Base-by-base conservation (phyloP, 345 rosid species). In the Theobroma cacao region DNA sequence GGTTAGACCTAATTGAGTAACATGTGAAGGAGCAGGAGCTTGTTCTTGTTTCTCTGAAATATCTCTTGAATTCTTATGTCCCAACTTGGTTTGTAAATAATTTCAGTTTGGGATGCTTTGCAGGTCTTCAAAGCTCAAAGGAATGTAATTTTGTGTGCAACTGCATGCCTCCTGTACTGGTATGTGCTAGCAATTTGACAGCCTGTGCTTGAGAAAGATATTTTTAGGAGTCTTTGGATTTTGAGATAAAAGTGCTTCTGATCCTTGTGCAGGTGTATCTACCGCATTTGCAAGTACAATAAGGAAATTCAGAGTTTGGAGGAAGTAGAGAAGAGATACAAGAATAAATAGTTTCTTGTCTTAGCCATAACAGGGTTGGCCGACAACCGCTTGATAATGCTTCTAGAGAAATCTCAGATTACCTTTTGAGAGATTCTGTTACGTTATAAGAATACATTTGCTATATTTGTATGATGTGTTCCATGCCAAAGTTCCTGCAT, bases 151-250 rank as follows among this genome's bases (percentile, higher is more conserved):
- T 81, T 95, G 7, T 92, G 99, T 78, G 88, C 83, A 55, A 80
- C 97, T 55, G 94, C 97, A 66, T 91, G 94, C 82, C 80, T 94
- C 65, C 94, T 95, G 53, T 95, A 95, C 80, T 95, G 99, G 99
- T 95, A 89, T 14, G 78, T 63, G 17, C 50, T 40, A 3, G 13
- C 20, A 48, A 45, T 31, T 72, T 50, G 40, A n/a, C 30, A 30
- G 17, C 36, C 34, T 75, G 43, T 62, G 30, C 45, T 78, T 69
- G 18, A 11, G 22, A 24, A 77, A 65, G 66, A 56, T 52, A 64
- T 22, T 3, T 40, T 7, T 47, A 18, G 52, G 63, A 43, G 11
- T 34, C 3, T 0, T 26, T 53, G 9, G 11, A 34, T 52, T 30
- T 34, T 18, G 20, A 69, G 61, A 83, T 65, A 53, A 77, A n/a